Base-by-base conservation (phyloP, 2,329 filamentous ascomycete genomes). In the Stagonosporopsis vannaccii region DNA sequence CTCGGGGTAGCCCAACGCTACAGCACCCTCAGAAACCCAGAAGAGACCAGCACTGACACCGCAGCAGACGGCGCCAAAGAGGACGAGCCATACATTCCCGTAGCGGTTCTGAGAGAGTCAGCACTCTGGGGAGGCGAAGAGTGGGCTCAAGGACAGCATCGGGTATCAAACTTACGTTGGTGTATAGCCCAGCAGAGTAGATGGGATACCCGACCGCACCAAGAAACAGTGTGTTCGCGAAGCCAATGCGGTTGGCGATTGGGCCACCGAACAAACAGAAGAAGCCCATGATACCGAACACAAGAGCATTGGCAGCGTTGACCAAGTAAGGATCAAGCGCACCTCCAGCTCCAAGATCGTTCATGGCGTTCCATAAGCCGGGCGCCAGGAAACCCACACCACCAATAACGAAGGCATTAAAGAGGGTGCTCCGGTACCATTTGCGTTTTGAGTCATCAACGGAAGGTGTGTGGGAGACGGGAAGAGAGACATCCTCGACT, bases 281-380 rank as follows among this genome's bases (percentile, higher is more conserved):
- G 22, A 82, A 64, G 3, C 76, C 76, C 73, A 82, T 77, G 22
- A 81, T 65, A 0, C 74, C 79, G 43, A 83, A 84, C 3, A 82
- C 78, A 3, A 84, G 71, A 0, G 81, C 78, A 56, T 84, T 84
- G n/a, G 80, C 81, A 0, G 80, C 80, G 51, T 83, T 83, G 44
- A 83, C 79, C 2, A 85, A 76, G 46, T 78, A 84, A 0, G 82
- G 82, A 42, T 79, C 76, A 54, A 84, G 79, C 1, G 80, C 80
- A 23, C 82, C 82, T 35, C 82, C 82, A 1, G 82, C 83, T 15
- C 83, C 82, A 5, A 83, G 71, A 1, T 77, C 74, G 58, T 82
- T 84, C 80, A 85, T 83, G 1, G 83, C 83, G 65, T 83, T 84
- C 82, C 83, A 85, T 3, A 85, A 67, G 0, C 80, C 80, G 0